A percentile compares a stretch with the other conserved stretches of the same genome.
These are phyloP conservation scores for Pseudotulostoma volvatum DNA, from an alignment of 495 filamentous ascomycete species.

Conservation along the genomic window DNA sequence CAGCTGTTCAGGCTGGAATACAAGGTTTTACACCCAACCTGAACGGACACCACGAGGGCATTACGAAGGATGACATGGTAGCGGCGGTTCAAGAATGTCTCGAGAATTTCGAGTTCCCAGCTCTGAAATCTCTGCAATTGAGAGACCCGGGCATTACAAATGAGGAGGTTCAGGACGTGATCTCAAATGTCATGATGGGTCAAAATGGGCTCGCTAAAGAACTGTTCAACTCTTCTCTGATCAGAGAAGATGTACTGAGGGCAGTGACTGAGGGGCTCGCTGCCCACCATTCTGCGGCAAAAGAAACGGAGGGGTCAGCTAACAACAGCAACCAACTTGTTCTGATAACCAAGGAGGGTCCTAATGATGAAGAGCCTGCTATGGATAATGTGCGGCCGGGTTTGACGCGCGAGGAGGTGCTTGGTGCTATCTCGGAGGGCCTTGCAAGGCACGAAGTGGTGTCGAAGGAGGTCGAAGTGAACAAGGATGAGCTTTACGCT, in stretches of 20 bases:
- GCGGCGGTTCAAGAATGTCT: conserved; percentile 3
- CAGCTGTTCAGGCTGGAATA: conserved; percentile 66
- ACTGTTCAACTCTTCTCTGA: conserved; percentile 30
- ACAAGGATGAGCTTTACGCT: conserved; percentile 47
- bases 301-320: conserved; percentile 16
- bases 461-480: conserved; percentile 42
- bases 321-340: conserved; percentile 22
- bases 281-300: conserved; percentile 23
- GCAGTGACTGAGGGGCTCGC: conserved; percentile 28
- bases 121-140: conserved; percentile 11
- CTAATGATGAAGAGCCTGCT: conserved; percentile 29
- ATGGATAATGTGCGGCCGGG: conserved; percentile 7
- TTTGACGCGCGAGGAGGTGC: conserved; percentile 35
- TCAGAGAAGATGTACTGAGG: conserved; percentile 30
- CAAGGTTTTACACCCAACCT: conserved; percentile 61
- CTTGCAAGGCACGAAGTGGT: conserved; percentile 32
- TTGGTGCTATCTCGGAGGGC: conserved; percentile 41
- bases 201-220: conserved; percentile 33
- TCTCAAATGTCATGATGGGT: conserved; percentile 26
- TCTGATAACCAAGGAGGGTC: conserved; percentile 39
- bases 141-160: conserved; percentile 11
- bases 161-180: conserved; percentile 30
- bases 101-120: conserved; percentile 48
- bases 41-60: conserved; percentile 36
- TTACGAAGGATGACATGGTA: conserved; percentile 20